Evolutionary conservation across 2,329 filamentous ascomycete genomes (phyloP).

Genomic region (Torrubiella hemipterigena): DNA sequence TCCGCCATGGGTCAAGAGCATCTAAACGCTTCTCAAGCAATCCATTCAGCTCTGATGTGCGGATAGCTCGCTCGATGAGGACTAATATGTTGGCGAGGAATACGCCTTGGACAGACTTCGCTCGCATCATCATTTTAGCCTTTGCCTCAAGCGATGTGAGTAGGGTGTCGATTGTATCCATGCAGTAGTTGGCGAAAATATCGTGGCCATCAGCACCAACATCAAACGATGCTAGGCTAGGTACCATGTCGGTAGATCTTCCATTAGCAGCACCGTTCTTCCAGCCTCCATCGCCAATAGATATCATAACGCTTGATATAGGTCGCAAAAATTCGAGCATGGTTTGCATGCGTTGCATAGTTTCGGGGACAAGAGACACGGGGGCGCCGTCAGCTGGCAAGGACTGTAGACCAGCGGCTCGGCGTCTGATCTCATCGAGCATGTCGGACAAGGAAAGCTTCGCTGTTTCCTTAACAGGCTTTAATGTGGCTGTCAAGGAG

Average conservation of each 20-base stretch:
- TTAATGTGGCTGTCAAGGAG: constrained; percentile 71
- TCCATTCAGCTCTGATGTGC: constrained; percentile 63
- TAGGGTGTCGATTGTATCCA: constrained; percentile 76
- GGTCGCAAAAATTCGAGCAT: constrained; percentile 81
- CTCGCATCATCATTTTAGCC: constrained; percentile 59
- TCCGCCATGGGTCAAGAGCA: constrained; percentile 72
- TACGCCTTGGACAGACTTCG: constrained; percentile 69
- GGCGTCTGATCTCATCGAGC: constrained; percentile 69
- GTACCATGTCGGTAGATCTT: constrained; percentile 50
- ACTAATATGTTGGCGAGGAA: constrained; percentile 84
- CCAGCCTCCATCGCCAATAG: constrained; percentile 90
- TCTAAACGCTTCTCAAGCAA: constrained; percentile 57
- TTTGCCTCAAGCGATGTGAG: constrained; percentile 66
- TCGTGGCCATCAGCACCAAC: constrained; percentile 79
- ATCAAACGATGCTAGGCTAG: constrained; percentile 69
- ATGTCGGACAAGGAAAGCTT: constrained; percentile 76
- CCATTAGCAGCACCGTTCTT: constrained; percentile 37
- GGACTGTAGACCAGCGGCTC: constrained; percentile 49
- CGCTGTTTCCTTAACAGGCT: constrained; percentile 83
- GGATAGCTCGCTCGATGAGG: constrained; percentile 74
- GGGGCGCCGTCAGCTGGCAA: constrained; percentile 71
- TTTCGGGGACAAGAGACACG: constrained; percentile 67
- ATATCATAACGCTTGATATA: constrained; percentile 81
- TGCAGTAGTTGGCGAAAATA: constrained; percentile 80
- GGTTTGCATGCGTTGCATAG: constrained; percentile 73